Evolutionary conservation across 441 rosid genomes (phyloP), one percentile per base, ranked within the genome.

Genomic region (Rhodomyrtus psidioides): DNA sequence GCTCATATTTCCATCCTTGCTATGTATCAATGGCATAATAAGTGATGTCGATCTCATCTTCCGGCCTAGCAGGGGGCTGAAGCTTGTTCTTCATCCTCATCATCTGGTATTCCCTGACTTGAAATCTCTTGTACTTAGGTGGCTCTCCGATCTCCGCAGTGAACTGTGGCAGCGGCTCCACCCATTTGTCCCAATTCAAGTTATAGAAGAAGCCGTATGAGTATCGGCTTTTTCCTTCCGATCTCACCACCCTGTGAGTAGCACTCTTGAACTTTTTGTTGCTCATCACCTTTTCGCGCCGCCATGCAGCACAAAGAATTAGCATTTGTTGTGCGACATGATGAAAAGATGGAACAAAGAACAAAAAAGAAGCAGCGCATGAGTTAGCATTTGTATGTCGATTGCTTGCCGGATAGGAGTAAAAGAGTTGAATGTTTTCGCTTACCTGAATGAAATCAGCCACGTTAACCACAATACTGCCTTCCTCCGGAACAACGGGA

Each of bases 201-300:
- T 90, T 91, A 70, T 90, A 88, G 88, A 91, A 92, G 94, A 91
- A 92, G 19, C 90, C 91, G 83, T 86, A 89, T 7, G 94, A 92
- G 83, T 88, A 82, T 23, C 93, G 86, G 74, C 89, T 89, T 54
- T 44, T 87, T 21, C 87, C 92, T 82, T 23, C 60, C 54, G 91
- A 85, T 55, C 93, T 91, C 89, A 92, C 88, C 89, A 93, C 93
- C 26, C 91, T 86, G 87, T 91, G 95, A 6, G 90, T 91, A 65
- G 94, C 92, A 62, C 94, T 93, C 75, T 86, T 90, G 88, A 91
- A 89, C 55, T 90, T 91, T 46, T 92, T 89, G 89, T 92, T 93
- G 90, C 91, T 93, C 89, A 90, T n/a, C 30, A 91, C 94, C 94
- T 92, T 83, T 30, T n/a, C 26, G 46, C 13, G 26, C n/a, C 15